Conservation (phyloP, 2,329 filamentous ascomycete species). For the Hypoxylon sp. region DNA sequence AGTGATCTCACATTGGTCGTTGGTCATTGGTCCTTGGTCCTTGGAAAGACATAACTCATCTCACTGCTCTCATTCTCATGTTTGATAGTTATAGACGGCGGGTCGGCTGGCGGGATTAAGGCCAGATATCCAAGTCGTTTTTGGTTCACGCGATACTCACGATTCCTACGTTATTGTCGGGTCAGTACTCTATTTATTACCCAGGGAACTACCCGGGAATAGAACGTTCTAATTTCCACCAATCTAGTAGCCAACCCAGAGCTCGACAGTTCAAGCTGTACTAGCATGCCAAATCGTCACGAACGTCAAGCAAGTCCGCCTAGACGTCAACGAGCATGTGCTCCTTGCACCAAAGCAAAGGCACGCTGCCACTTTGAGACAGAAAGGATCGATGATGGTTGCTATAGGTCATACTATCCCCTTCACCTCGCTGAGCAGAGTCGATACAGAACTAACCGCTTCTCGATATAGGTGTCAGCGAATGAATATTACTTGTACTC, state of each 20-base stretch:
- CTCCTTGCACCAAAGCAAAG: constrained; percentile 43
- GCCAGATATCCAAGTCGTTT: not conserved
- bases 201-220: not conserved
- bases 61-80: too few species aligned
- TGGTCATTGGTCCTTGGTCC: too few species aligned
- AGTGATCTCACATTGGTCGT: too few species aligned
- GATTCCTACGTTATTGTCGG: constrained; percentile 1
- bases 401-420: constrained; percentile 36
- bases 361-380: constrained; percentile 42
- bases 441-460: constrained; percentile 3
- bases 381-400: constrained; percentile 37
- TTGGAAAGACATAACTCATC: too few species aligned
- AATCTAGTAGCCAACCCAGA: not conserved
- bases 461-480: constrained; percentile 37
- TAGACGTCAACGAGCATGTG: constrained; percentile 42
- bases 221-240: constrained; percentile 1
- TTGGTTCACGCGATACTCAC: too few species aligned
- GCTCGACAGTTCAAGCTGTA: not conserved
- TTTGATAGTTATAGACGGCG: not conserved
- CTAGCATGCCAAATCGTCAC: constrained; percentile 12
- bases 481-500: constrained; percentile 36
- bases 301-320: constrained; percentile 38
- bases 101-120: not conserved
- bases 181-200: too few species aligned
- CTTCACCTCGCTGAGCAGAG: not conserved